Conservation (phyloP, 2,329 filamentous ascomycete species). For the Alternaria gansuensis region DNA sequence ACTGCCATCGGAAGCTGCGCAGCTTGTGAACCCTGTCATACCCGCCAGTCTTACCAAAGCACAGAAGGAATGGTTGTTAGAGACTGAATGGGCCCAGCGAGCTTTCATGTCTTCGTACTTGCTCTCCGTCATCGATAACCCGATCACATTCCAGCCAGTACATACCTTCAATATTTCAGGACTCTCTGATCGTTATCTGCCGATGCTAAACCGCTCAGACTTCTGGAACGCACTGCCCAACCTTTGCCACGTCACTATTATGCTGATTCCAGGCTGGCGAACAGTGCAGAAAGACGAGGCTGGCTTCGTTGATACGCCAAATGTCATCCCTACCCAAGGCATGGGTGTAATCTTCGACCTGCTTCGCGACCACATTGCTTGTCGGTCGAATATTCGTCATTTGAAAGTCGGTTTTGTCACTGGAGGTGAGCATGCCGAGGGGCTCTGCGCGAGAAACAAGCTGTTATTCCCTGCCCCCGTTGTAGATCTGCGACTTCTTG, state of each 20-base stretch:
- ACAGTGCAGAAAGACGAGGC: constrained; percentile 63
- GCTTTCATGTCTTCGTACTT: constrained; percentile 74
- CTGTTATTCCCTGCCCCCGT: constrained; percentile 71
- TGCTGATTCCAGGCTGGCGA: constrained; percentile 73
- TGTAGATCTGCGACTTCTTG: constrained; percentile 33
- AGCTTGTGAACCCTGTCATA: constrained; percentile 54
- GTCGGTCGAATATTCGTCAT: constrained; percentile 61
- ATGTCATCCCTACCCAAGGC: constrained; percentile 62
- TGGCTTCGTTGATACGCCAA: constrained; percentile 60
- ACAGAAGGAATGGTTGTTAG: constrained; percentile 74
- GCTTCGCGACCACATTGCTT: constrained; percentile 61
- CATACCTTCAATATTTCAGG: constrained; percentile 70
- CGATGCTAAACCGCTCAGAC: constrained; percentile 63
- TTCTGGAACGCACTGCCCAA: constrained; percentile 69
- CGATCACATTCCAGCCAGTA: constrained; percentile 62
- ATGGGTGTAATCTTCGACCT: constrained; percentile 63
- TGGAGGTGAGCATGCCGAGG: constrained; percentile 72
- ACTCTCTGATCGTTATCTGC: constrained; percentile 69
- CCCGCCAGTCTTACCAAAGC: constrained; percentile 66
- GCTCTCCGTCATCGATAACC: constrained; percentile 70
- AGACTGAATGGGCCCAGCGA: constrained; percentile 73
- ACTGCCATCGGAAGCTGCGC: constrained; percentile 35
- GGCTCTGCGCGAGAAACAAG: constrained; percentile 68
- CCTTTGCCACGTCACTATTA: constrained; percentile 65
- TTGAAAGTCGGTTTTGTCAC: constrained; percentile 73